Percentiles rank a stretch among this genome's conserved stretches.
phyloP scores from a whole-genome alignment of 2,329 filamentous ascomycete genomes.

The Phaeosphaeriaceae sp. region DNA sequence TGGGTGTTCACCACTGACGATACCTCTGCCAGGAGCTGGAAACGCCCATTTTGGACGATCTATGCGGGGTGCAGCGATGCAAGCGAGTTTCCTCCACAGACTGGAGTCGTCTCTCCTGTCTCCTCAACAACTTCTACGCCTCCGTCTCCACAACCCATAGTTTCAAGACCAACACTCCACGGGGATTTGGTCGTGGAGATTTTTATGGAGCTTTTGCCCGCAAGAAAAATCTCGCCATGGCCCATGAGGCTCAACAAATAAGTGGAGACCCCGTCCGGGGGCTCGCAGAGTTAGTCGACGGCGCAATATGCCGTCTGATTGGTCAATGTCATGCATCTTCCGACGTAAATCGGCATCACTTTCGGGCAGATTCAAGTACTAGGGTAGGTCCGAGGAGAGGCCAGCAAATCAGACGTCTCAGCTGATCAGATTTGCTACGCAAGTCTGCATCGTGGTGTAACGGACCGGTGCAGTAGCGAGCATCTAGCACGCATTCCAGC shows the following conservation, averaged over 20 bases:
- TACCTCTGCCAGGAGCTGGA: too few species aligned
- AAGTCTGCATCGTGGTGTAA: conserved; percentile 11
- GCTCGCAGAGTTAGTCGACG: background rate
- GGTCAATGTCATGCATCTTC: conserved; percentile 10
- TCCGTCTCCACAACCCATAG: conserved; percentile 10
- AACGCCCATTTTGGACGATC: background rate
- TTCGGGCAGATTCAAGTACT: conserved; percentile 22
- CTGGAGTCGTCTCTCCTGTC: background rate
- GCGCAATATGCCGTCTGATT: conserved; percentile 15
- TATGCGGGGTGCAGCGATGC: conserved; percentile 9
- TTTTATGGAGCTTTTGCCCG: conserved; percentile 23
- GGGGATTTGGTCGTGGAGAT: conserved; percentile 32
- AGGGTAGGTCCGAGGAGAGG: conserved; percentile 8
- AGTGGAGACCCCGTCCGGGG: conserved; percentile 17
- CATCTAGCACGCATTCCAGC: conserved; percentile 1
- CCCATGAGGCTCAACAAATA: conserved; percentile 37
- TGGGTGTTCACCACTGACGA: background rate
- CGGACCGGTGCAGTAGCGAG: conserved; percentile 24
- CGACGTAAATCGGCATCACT: conserved; percentile 22
- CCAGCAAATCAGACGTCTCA: conserved; percentile 21
- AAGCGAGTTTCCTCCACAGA: background rate
- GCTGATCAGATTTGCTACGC: conserved; percentile 12
- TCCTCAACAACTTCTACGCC: background rate
- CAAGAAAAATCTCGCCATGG: conserved; percentile 23
- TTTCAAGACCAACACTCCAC: conserved; percentile 26